Conservation (phyloP, 441 rosid genomes). For the Populus hybrid region DNA sequence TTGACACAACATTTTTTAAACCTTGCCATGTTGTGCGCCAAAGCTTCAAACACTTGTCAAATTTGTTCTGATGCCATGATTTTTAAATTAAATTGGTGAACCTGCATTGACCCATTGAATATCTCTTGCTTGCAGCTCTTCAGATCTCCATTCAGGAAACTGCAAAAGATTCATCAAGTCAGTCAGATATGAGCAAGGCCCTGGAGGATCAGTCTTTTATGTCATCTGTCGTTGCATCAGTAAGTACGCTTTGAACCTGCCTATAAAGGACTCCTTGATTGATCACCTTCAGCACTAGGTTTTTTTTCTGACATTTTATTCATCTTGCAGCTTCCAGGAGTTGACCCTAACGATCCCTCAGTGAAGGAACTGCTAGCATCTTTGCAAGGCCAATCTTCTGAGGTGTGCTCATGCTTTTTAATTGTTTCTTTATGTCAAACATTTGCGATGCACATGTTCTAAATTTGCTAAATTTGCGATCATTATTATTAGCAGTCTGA, state of each 20-base stretch:
- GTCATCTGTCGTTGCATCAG: slow-evolving; percentile 60
- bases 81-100: background rate
- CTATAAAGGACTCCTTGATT: background rate
- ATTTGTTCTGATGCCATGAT: background rate
- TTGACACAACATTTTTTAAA: background rate
- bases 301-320: background rate
- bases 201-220: slow-evolving; percentile 61
- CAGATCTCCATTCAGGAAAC: slow-evolving; percentile 55
- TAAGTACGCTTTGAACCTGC: slow-evolving; percentile 21
- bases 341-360: slow-evolving; percentile 65
- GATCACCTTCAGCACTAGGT: background rate
- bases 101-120: background rate
- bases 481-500: slow-evolving; percentile 20
- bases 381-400: slow-evolving; percentile 51
- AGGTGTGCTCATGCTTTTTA: slow-evolving; percentile 30
- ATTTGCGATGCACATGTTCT: background rate
- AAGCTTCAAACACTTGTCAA: background rate
- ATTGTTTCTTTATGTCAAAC: background rate
- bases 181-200: slow-evolving; percentile 49
- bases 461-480: background rate
- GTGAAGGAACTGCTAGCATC: slow-evolving; percentile 63
- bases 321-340: slow-evolving; percentile 63
- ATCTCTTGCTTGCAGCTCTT: slow-evolving; percentile 43
- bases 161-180: slow-evolving; percentile 39
- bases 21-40: background rate